phyloP scores from a whole-genome alignment of 768 basidiomycete species.

The Crepidotus variabilis region DNA sequence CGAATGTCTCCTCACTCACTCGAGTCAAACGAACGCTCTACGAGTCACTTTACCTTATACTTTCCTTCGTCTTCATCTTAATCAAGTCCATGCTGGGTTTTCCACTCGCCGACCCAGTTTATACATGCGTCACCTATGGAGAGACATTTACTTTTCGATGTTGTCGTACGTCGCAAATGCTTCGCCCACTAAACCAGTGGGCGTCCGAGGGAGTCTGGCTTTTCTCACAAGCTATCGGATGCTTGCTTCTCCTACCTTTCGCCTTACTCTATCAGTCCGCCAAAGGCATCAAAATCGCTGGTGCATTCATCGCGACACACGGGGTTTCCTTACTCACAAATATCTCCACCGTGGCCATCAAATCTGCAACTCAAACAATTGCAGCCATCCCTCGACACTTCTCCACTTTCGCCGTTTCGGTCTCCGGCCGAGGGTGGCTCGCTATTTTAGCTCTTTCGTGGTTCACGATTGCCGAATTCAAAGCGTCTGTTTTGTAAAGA shows the following conservation, averaged over 20 bases:
- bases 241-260: background rate
- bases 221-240: background rate
- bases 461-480: background rate
- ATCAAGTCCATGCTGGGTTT: slow-evolving; percentile 10
- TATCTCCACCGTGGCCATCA: background rate
- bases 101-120: slow-evolving; percentile 5
- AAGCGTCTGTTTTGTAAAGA: background rate
- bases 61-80: slow-evolving; percentile 6
- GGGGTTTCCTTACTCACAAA: background rate
- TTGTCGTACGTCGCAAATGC: background rate
- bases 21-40: slow-evolving; percentile 11
- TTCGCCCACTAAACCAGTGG: slow-evolving; percentile 2
- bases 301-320: background rate
- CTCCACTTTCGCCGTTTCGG: background rate
- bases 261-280: background rate
- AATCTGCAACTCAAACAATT: background rate
- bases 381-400: background rate
- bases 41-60: slow-evolving; percentile 2
- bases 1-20: slow-evolving; percentile 10
- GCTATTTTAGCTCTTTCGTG: background rate
- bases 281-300: background rate
- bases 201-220: background rate
- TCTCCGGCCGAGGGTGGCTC: background rate
- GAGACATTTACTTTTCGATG: background rate
- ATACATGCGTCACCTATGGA: slow-evolving; percentile 9